These are phyloP conservation scores for Sclerotinia nivalis DNA, from an alignment of 2,329 filamentous ascomycete species.

Conservation along the genomic window DNA sequence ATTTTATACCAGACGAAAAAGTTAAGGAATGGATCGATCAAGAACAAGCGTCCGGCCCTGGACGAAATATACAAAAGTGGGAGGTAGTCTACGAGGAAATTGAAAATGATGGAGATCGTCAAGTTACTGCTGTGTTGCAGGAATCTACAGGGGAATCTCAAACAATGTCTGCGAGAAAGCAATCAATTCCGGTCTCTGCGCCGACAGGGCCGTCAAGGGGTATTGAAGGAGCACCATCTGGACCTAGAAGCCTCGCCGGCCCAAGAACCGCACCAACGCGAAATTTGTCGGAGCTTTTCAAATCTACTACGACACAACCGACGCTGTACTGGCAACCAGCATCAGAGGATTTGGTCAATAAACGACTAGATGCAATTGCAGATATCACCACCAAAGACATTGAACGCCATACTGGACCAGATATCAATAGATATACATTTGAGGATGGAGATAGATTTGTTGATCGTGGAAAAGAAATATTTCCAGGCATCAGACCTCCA, in stretches of 20 bases:
- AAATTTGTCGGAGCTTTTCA: conserved; percentile 55
- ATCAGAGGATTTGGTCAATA: conserved; percentile 60
- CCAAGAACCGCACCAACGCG: conserved; percentile 40
- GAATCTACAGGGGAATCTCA: conserved; percentile 43
- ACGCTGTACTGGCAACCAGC: conserved; percentile 67
- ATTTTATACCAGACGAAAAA: conserved; percentile 80
- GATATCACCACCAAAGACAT: conserved; percentile 45
- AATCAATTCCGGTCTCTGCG: conserved; percentile 38
- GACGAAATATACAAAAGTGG: conserved; percentile 57
- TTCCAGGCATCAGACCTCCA: conserved; percentile 62
- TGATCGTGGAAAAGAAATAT: conserved; percentile 71
- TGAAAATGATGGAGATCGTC: conserved; percentile 55
- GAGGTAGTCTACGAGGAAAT: conserved; percentile 70
- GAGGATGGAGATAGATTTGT: conserved; percentile 67
- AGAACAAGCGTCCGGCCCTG: conserved; percentile 53
- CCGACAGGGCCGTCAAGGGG: conserved; percentile 36
- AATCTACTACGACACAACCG: conserved; percentile 60
- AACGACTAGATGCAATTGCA: conserved; percentile 62
- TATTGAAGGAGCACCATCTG: conserved; percentile 39
- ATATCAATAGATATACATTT: conserved; percentile 67
- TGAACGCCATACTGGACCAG: conserved; percentile 46
- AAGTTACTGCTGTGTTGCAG: conserved; percentile 57
- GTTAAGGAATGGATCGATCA: conserved; percentile 71
- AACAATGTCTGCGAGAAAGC: conserved; percentile 3
- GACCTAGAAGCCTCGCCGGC: conserved; percentile 32